Evolutionary conservation across 2,329 filamentous ascomycete genomes (phyloP).

Genomic region (Penicillium sp.): DNA sequence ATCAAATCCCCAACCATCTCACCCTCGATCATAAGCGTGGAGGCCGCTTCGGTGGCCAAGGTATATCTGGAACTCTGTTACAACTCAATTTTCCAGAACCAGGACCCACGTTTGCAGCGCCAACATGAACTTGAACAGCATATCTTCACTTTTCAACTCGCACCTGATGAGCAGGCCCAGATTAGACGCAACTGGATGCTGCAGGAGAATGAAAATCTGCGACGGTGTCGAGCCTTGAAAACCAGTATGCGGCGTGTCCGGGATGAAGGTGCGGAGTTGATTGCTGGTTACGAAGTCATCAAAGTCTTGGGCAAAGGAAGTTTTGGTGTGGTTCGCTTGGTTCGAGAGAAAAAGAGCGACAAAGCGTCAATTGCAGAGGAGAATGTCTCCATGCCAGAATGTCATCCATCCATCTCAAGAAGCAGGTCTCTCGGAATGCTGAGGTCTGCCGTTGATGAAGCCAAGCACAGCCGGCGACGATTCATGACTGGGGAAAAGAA

Average conservation of each 20-base stretch:
- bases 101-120: constrained; percentile 61
- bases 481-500: constrained; percentile 39
- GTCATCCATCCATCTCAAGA: not conserved
- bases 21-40: constrained; percentile 60
- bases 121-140: constrained; percentile 62
- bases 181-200: constrained; percentile 60
- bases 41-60: constrained; percentile 76
- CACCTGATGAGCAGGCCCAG: constrained; percentile 55
- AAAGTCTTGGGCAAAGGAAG: constrained; percentile 88
- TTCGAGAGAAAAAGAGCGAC: constrained; percentile 55
- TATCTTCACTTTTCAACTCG: constrained; percentile 58
- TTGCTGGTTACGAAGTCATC: constrained; percentile 73
- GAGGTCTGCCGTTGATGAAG: constrained; percentile 17
- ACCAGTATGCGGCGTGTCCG: constrained; percentile 51
- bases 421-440: constrained; percentile 7
- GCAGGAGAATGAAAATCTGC: constrained; percentile 71
- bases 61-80: constrained; percentile 84
- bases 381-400: not conserved
- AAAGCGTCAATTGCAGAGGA: constrained; percentile 9
- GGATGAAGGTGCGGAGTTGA: constrained; percentile 51
- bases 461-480: constrained; percentile 27
- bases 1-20: constrained; percentile 4
- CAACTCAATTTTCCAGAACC: constrained; percentile 62
- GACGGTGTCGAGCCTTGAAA: constrained; percentile 70
- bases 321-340: constrained; percentile 86